Percentiles rank a stretch among this genome's conserved stretches.
Evolutionary conservation across 192 early-diverging fungal species (phyloP).

Genomic region (Backusella parvicylindrica): DNA sequence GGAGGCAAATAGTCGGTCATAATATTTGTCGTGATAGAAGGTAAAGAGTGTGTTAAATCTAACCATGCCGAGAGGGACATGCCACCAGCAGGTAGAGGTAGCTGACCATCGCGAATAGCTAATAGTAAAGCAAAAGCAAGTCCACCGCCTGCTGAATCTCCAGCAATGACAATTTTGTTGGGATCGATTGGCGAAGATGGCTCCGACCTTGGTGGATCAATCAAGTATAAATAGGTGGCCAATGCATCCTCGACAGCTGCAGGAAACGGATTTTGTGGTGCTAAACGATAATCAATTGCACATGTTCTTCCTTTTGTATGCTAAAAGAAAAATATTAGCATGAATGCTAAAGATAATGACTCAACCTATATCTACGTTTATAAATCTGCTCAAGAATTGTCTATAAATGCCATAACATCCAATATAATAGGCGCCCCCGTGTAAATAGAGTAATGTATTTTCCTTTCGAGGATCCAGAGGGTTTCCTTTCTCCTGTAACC

Average conservation of each 20-base stretch:
- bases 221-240: slow-evolving; percentile 67
- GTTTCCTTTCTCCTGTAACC: slow-evolving; percentile 32
- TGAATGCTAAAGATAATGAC: too few species aligned
- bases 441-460: slow-evolving; percentile 66
- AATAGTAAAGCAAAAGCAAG: slow-evolving; percentile 52
- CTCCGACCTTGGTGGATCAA: slow-evolving; percentile 43
- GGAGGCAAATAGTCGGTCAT: slow-evolving; percentile 43
- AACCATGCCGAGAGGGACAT: slow-evolving; percentile 66
- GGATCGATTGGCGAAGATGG: slow-evolving; percentile 45
- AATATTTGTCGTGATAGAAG: slow-evolving; percentile 32
- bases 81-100: slow-evolving; percentile 54
- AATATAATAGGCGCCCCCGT: slow-evolving; percentile 69
- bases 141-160: slow-evolving; percentile 71
- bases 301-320: slow-evolving; percentile 14
- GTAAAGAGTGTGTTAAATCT: slow-evolving; percentile 47
- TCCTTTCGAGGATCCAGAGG: slow-evolving; percentile 26
- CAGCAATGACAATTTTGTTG: slow-evolving; percentile 58
- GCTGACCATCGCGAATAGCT: slow-evolving; percentile 51
- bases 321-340: slow-evolving; percentile 3
- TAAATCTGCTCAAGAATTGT: slow-evolving; percentile 37
- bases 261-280: slow-evolving; percentile 80
- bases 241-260: slow-evolving; percentile 79
- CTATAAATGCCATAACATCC: slow-evolving; percentile 41
- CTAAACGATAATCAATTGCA: slow-evolving; percentile 70
- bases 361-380: slow-evolving; percentile 39